Conservation (phyloP, 2,329 filamentous ascomycete genomes). For the Thermothelomyces thermophilus region DNA sequence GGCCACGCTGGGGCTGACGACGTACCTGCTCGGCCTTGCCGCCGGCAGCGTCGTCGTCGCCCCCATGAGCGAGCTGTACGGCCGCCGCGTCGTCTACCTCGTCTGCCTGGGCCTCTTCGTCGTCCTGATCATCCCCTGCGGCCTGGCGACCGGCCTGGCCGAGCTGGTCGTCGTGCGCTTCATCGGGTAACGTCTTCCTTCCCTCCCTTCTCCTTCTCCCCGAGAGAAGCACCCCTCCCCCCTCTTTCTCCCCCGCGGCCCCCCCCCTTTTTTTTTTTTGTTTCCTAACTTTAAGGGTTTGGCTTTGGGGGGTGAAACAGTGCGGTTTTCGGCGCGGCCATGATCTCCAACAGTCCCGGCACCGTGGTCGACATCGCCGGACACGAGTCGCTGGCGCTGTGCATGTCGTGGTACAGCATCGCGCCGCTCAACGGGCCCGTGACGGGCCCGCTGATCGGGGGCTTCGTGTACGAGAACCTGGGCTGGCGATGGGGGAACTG, state of each 20-base stretch:
- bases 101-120: constrained; percentile 55
- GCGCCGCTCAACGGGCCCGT: constrained; percentile 74
- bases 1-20: constrained; percentile 65
- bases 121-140: constrained; percentile 63
- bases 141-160: constrained; percentile 55
- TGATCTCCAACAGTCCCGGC: constrained; percentile 78
- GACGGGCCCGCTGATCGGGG: constrained; percentile 56
- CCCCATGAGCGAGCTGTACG: constrained; percentile 62
- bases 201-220: constrained; percentile 8
- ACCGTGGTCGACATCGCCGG: constrained; percentile 77
- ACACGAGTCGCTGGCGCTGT: constrained; percentile 73
- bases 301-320: constrained; percentile 1
- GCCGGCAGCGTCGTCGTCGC: constrained; percentile 64
- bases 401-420: constrained; percentile 75
- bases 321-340: constrained; percentile 48
- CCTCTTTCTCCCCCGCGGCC: too few relatives aligned
- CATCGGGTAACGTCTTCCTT: constrained; percentile 43
- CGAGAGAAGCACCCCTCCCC: too few relatives aligned
- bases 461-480: constrained; percentile 68
- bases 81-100: constrained; percentile 59
- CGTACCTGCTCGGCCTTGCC: constrained; percentile 66
- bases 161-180: constrained; percentile 63
- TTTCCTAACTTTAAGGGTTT: too few relatives aligned
- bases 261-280: background rate
- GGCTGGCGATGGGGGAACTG: constrained; percentile 89